Base-by-base conservation (phyloP, 305 asterid species). In the Fraxinus paxiana region DNA sequence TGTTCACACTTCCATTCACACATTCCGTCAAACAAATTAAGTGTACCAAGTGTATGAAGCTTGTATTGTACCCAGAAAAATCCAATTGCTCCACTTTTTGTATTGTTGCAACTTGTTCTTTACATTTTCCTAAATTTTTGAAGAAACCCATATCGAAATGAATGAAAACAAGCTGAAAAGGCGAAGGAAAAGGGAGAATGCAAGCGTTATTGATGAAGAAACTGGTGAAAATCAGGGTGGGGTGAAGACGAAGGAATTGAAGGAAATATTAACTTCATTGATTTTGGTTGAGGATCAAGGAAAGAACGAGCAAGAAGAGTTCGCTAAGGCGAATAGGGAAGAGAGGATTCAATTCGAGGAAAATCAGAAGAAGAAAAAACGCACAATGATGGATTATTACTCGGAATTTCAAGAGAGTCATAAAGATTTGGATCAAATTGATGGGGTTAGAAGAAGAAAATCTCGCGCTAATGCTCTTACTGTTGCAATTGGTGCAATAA, bases 241-340 rank as follows among this genome's bases (percentile, higher is more conserved):
- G 31, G 90, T 86, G 79, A 96, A 92, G 87, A 92, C 97, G 0
- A 94, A 89, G 72, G 97, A 88, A 54, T 63, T 94, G 85, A 91
- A 87, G 81, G 95, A 96, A 91, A 92, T 92, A 77, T 85, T 96
- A 15, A 90, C 97, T 1, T 90, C 95, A 8, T 78, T 92, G 86
- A 81, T 84, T 76, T 85, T 93, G 75, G 51, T 77, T 34, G 81
- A 77, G 26, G 81, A 35, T 59, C 81, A 77, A 18, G 81, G 65
- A 35, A 77, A 61, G 59, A 9, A 59, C 54, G 81, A 77, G 24
- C 54, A 10, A 17, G 74, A 61, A 5, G 74, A 77, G 28, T 20
- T 59, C 6, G 56, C 67, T 1, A 61, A 33, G 34, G 71, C 81
- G 7, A 77, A 35, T 61, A 71, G 38, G 38, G 81, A 77, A 35